Evolutionary conservation across 148 eudicot species (phyloP).

Genomic region (Bassia scoparia): DNA sequence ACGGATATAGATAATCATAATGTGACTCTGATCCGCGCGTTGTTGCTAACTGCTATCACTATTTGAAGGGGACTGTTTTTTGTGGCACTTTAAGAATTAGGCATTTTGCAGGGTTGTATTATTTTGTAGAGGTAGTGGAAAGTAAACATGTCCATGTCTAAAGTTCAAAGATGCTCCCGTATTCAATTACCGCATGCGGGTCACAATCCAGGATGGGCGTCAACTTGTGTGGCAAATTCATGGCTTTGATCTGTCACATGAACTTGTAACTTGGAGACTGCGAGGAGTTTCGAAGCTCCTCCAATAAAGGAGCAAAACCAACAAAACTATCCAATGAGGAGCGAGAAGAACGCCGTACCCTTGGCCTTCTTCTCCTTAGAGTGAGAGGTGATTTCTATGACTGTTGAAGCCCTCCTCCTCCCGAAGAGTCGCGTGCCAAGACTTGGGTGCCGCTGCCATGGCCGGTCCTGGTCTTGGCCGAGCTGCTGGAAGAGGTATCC

Average conservation of each 20-base stretch:
- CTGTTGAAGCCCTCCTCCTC: slow-evolving; percentile 95
- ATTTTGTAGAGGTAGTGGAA: no score
- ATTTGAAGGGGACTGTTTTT: background rate
- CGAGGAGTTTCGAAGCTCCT: slow-evolving; percentile 85
- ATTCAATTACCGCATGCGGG: slow-evolving; percentile 92
- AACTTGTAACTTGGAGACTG: slow-evolving; percentile 93
- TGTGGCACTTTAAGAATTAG: background rate
- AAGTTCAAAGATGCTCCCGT: slow-evolving; percentile 95
- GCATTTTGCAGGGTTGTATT: background rate
- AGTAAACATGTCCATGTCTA: slow-evolving; percentile 85
- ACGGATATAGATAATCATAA: no score
- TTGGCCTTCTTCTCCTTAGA: slow-evolving; percentile 79
- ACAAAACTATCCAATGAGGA: slow-evolving; percentile 36
- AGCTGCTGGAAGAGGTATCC: slow-evolving; percentile 76
- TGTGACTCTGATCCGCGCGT: no score
- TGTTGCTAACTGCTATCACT: background rate
- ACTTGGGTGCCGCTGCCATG: slow-evolving; percentile 38
- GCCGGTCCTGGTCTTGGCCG: slow-evolving; percentile 78
- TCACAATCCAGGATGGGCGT: slow-evolving; percentile 88
- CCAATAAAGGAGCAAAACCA: slow-evolving; percentile 52
- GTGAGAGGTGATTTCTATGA: slow-evolving; percentile 96
- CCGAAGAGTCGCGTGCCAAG: slow-evolving; percentile 69
- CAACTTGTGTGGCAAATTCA: slow-evolving; percentile 81
- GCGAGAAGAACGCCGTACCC: slow-evolving; percentile 75
- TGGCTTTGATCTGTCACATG: slow-evolving; percentile 99